Base-by-base conservation (phyloP, 345 rosid genomes). In the Dipteronia dyeriana region DNA sequence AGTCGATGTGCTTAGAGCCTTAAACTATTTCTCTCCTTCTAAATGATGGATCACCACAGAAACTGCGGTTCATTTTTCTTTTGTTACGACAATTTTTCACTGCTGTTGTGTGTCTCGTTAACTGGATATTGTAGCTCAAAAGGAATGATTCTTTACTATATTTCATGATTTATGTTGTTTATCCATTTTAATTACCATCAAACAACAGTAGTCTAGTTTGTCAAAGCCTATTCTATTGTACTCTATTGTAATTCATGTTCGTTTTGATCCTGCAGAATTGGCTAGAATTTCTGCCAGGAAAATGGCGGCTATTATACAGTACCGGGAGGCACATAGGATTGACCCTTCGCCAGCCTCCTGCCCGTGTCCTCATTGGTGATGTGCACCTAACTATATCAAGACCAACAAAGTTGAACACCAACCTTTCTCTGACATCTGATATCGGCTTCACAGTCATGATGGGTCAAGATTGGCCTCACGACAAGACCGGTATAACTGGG, bases 261-360 rank as follows among this genome's bases (percentile, higher is more conserved):
- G 23, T 16, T 25, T 59, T 73, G 78, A 20, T 61, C 65, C 6
- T 79, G 79, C 90, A 95, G 97, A 89, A 83, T 74, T 93, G 97
- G 97, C 76, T 90, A 77, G 91, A 93, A 79, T 85, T 93, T 71
- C 86, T 95, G 25, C 96, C 98, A 0, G 98, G 99, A 29, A 93
- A 87, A 77, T 95, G 99, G 98, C 97, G 97, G 60, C 76, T 93
- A 20, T 72, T 95, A 57, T 95, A 93, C 88, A 86, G 88, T 53
- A 93, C 98, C 0, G 98, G 98, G 65, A 93, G 90, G 78, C 99
- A 93, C 81, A 82, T 93, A 76, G 99, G 98, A 67, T 79, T 93
- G 76, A 93, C 99, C 71, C 84, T 93, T 60, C 96, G 98, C n/a
- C 94, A 91, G 79, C 97, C 99, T 47, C 79, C 92, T 1, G 62